These are phyloP conservation scores for Euclidium syriacum DNA, from an alignment of 345 rosid species.

Conservation along the genomic window DNA sequence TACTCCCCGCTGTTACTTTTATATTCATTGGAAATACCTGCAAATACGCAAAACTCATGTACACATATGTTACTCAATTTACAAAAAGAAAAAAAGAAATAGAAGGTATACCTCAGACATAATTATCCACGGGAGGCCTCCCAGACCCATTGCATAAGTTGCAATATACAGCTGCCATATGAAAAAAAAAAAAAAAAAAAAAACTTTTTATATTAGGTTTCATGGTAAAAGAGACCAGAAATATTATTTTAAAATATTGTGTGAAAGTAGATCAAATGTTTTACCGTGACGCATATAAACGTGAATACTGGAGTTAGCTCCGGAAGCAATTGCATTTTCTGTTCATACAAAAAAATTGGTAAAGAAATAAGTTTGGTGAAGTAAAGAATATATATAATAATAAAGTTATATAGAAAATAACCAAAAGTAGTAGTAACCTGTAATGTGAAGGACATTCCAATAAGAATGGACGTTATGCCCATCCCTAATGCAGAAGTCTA, in stretches of 20 bases:
- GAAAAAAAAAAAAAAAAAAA: neutral
- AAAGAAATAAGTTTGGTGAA: neutral
- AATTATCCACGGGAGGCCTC: slow-evolving; percentile 34
- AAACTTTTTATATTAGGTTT: neutral
- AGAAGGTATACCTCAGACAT: slow-evolving; percentile 46
- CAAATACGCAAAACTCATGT: neutral
- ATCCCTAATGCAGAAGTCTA: slow-evolving; percentile 45
- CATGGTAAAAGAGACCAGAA: neutral
- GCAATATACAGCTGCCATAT: slow-evolving; percentile 22
- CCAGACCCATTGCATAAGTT: slow-evolving; percentile 35
- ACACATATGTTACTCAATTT: no score
- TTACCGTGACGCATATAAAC: slow-evolving; percentile 23
- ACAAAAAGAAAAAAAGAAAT: neutral
- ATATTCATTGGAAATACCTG: slow-evolving; percentile 50
- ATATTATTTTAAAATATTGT: neutral
- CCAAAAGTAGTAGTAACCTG: slow-evolving; percentile 41
- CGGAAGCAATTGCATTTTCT: slow-evolving; percentile 21
- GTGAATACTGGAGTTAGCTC: slow-evolving; percentile 29
- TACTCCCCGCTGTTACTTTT: slow-evolving; percentile 44
- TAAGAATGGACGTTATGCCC: slow-evolving; percentile 32
- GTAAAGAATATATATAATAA: neutral
- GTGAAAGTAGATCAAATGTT: neutral
- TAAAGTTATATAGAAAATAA: neutral
- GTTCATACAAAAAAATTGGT: neutral
- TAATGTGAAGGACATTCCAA: slow-evolving; percentile 40